A percentile compares a stretch with the other conserved stretches of the same genome.
Conservation (phyloP, 129 eudicot genomes). For the Helianthus annuus region DNA sequence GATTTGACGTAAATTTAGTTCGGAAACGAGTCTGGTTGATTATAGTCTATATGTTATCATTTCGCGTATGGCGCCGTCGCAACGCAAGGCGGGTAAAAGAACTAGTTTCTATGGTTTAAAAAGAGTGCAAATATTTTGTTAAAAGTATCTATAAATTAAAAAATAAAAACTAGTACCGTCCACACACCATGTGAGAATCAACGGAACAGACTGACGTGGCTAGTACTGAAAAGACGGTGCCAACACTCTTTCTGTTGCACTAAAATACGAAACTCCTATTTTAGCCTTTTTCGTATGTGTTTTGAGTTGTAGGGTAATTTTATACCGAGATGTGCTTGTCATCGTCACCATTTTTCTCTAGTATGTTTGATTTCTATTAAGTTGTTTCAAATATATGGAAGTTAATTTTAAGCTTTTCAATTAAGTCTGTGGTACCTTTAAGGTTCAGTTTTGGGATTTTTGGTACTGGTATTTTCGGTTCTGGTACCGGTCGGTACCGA, state of each 20-base stretch:
- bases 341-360: no score
- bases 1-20: no score
- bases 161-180: constrained; percentile 7
- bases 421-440: neutral
- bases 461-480: no score
- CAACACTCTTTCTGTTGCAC: constrained; percentile 28
- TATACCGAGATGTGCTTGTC: no score
- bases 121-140: neutral
- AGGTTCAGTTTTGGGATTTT: no score
- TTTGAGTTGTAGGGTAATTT: neutral
- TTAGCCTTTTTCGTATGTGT: neutral
- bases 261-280: neutral
- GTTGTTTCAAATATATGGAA: no score
- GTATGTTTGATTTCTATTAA: no score
- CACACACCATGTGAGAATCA: constrained; percentile 13
- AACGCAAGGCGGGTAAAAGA: no score
- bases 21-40: no score
- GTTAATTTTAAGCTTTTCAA: neutral
- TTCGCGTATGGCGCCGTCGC: no score
- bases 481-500: no score
- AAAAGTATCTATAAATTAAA: neutral
- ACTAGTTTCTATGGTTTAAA: neutral
- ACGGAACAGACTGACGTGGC: constrained; percentile 7
- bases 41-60: no score
- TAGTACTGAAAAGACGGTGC: constrained; percentile 13